Evolutionary conservation across 2,329 filamentous ascomycete genomes (phyloP).

Genomic region (Sporothrix phasma): DNA sequence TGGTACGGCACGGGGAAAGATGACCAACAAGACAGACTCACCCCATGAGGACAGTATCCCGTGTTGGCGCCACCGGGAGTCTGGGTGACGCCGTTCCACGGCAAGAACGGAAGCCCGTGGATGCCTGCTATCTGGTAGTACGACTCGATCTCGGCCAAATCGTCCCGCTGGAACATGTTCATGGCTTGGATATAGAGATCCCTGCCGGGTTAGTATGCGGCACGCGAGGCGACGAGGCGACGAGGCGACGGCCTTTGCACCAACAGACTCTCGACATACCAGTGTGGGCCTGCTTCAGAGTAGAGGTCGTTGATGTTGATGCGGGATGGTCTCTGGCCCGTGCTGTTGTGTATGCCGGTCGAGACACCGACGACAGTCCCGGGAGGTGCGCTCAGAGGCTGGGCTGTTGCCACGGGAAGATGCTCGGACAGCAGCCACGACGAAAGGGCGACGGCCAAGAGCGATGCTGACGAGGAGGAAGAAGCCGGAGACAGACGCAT

Average conservation of each 20-base stretch:
- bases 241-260: neutral
- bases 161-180: constrained; percentile 31
- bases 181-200: constrained; percentile 42
- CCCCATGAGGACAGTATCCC: constrained; percentile 38
- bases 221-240: neutral
- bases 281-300: constrained; percentile 32
- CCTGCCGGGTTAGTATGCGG: constrained; percentile 24
- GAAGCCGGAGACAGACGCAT: neutral
- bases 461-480: neutral
- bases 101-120: constrained; percentile 26
- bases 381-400: neutral
- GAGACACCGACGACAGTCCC: constrained; percentile 29
- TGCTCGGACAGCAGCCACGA: neutral
- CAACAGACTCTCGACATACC: constrained; percentile 30
- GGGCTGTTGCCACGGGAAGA: neutral
- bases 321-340: constrained; percentile 35
- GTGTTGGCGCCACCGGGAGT: constrained; percentile 26
- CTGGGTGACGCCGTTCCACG: constrained; percentile 29
- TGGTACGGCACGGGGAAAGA: neutral
- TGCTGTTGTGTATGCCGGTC: constrained; percentile 27
- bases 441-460: neutral
- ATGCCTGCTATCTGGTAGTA: constrained; percentile 39
- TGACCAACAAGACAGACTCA: neutral
- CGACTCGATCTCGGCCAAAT: constrained; percentile 35
- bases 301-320: constrained; percentile 39